Evolutionary conservation across 2,329 filamentous ascomycete species (phyloP), one percentile per base, ranked within the genome.

Genomic region (Elsinoe australis): DNA sequence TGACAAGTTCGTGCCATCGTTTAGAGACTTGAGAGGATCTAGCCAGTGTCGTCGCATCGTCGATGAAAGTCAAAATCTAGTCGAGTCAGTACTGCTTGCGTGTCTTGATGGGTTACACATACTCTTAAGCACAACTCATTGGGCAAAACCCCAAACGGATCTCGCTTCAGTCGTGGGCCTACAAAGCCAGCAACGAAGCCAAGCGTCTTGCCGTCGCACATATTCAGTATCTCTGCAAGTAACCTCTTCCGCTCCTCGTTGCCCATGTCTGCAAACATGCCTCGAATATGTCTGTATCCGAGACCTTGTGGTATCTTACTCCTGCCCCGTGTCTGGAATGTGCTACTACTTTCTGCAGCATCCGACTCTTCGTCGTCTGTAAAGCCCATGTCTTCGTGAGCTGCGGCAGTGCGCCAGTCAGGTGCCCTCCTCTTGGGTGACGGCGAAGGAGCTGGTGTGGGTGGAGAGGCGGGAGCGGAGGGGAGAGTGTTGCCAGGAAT

Each of bases 151-250:
- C 83, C 87, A 60, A 98, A 96, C 0, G 92, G 92, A 63, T 98
- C 92, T 65, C 95, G 95, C 68, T 95, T 95, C 54, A 98, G 70
- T 53, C 94, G 71, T 21, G 92, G 92, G 64, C 87, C 90, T 57
- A 98, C 90, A 66, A 95, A 94, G 64, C 94, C 87, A 57, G 94
- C 87, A 15, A 98, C 89, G 63, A 95, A 96, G 67, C 88, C 95
- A 56, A 98, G 74, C 65, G 94, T 85, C 61, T 94, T 88, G 59
- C 87, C 95, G 57, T 94, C 94, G 70, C 92, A 98, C 57, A 95
- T 78, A 60, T 94, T 94, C 55, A 98, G 72, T 50, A 98, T 72
- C 62, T 95, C 89, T 44, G 87, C 87, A 51, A 98, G 71, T 58
- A 94, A 79, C 31, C 85, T 78, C 58, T 88, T 85, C 50, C 86